Evolutionary conservation across 495 filamentous ascomycete species (phyloP).

Genomic region (Podospora pseudopauciseta): DNA sequence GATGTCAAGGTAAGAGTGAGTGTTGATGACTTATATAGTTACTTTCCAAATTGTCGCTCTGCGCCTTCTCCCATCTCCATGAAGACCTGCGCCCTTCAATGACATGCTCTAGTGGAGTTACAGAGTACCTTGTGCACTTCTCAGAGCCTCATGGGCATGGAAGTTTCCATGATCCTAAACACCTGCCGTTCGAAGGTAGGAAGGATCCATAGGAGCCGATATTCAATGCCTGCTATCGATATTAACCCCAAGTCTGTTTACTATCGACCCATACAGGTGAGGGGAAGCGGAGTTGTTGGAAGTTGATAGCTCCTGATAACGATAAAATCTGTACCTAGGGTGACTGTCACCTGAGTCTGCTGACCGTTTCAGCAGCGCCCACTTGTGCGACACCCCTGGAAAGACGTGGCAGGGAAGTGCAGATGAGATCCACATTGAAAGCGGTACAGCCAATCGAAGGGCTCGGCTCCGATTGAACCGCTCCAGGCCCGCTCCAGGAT

Average conservation of each 20-base stretch:
- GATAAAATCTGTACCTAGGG: not conserved
- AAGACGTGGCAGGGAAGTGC: not conserved
- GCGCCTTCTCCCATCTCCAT: not conserved
- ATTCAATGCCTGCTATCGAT: not conserved
- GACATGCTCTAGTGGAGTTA: not conserved
- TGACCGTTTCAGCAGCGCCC: not conserved
- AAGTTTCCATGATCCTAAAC: not conserved
- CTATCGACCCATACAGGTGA: not conserved
- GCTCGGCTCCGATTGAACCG: not conserved
- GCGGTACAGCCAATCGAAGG: not conserved
- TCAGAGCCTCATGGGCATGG: not conserved
- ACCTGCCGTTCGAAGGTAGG: not conserved
- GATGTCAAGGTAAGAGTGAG: not conserved
- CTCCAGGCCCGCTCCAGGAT: slow-evolving; percentile 1
- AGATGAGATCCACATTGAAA: not conserved
- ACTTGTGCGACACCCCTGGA: not conserved
- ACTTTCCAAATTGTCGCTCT: not conserved
- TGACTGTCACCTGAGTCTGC: not conserved
- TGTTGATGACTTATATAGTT: not conserved
- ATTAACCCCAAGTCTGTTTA: not conserved
- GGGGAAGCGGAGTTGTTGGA: not conserved
- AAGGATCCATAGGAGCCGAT: not conserved
- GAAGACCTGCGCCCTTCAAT: not conserved
- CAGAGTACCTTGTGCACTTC: not conserved
- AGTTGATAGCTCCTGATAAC: not conserved